Evolutionary conservation across 345 rosid species (phyloP).

Genomic region (Aquilaria yunnanensis): DNA sequence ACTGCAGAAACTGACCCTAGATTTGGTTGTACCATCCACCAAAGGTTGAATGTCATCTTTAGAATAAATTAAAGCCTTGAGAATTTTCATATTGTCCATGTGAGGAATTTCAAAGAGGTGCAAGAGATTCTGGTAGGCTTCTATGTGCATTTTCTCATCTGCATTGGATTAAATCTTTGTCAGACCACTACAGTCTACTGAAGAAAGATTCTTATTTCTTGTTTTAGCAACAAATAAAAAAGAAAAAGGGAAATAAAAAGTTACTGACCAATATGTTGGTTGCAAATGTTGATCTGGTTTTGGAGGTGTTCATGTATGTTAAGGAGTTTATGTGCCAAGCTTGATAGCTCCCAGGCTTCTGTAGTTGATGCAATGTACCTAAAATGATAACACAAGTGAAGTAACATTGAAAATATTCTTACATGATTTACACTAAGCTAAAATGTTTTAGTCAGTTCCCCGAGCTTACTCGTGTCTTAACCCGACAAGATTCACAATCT

Average conservation of each 20-base stretch:
- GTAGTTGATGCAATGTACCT: slow-evolving; percentile 52
- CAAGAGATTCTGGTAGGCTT: slow-evolving; percentile 24
- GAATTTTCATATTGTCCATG: slow-evolving; percentile 36
- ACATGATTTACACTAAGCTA: neutral
- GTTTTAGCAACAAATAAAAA: neutral
- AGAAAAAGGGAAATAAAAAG: neutral
- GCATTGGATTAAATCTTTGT: slow-evolving; percentile 9
- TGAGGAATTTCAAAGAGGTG: slow-evolving; percentile 24
- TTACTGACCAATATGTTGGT: slow-evolving; percentile 35
- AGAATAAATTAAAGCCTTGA: slow-evolving; percentile 27
- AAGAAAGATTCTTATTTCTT: neutral
- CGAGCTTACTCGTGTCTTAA: slow-evolving; percentile 56
- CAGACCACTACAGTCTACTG: neutral
- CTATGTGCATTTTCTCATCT: slow-evolving; percentile 34
- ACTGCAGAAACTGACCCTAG: slow-evolving; percentile 22
- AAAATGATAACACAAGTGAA: slow-evolving; percentile 3
- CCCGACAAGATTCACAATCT: slow-evolving; percentile 54
- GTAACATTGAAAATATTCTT: neutral
- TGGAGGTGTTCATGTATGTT: slow-evolving; percentile 42
- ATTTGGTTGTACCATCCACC: slow-evolving; percentile 26
- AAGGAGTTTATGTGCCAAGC: slow-evolving; percentile 56
- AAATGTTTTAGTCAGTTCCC: neutral
- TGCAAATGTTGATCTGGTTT: slow-evolving; percentile 26
- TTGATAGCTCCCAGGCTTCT: slow-evolving; percentile 69
- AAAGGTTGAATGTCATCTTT: slow-evolving; percentile 42